phyloP scores from a whole-genome alignment of 805 yeast species.

The Kluyveromyces nonfermentans region DNA sequence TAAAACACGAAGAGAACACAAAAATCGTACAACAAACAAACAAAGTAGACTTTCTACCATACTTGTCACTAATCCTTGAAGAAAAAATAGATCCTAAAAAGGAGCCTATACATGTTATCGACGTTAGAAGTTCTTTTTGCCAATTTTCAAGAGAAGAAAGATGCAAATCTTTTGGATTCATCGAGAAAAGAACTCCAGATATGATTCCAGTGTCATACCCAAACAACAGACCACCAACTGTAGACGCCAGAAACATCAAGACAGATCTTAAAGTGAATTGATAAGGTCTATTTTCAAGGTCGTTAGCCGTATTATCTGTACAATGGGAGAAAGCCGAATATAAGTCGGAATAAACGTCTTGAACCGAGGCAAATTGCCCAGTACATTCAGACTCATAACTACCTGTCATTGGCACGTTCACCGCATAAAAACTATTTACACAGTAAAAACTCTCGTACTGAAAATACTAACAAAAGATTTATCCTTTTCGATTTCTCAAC shows the following conservation, averaged over 20 bases:
- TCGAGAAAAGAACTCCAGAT: conserved; percentile 45
- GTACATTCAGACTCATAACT: background rate
- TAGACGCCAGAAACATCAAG: conserved; percentile 26
- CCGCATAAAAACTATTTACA: too few species aligned
- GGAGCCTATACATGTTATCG: conserved; percentile 45
- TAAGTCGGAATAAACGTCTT: conserved; percentile 24
- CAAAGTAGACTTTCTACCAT: conserved; percentile 35
- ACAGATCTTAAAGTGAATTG: conserved; percentile 14
- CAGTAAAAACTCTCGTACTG: too few species aligned
- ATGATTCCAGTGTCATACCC: conserved; percentile 62
- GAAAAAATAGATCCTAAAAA: conserved; percentile 42
- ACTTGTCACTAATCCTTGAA: conserved; percentile 41
- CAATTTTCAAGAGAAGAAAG: conserved; percentile 26
- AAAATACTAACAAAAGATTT: too few species aligned
- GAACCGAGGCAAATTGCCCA: conserved; percentile 4
- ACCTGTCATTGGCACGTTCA: too few species aligned
- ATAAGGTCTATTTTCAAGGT: conserved; percentile 24
- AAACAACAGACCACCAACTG: conserved; percentile 52
- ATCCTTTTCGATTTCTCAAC: too few species aligned
- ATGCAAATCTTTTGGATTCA: conserved; percentile 32
- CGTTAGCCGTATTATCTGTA: conserved; percentile 21
- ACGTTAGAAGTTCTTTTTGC: conserved; percentile 35
- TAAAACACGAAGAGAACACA: conserved; percentile 40
- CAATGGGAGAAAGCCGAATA: conserved; percentile 23
- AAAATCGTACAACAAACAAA: conserved; percentile 38